Evolutionary conservation across 768 basidiomycete species (phyloP), one percentile per base, ranked within the genome.

Genomic region (Mycena galericulata): DNA sequence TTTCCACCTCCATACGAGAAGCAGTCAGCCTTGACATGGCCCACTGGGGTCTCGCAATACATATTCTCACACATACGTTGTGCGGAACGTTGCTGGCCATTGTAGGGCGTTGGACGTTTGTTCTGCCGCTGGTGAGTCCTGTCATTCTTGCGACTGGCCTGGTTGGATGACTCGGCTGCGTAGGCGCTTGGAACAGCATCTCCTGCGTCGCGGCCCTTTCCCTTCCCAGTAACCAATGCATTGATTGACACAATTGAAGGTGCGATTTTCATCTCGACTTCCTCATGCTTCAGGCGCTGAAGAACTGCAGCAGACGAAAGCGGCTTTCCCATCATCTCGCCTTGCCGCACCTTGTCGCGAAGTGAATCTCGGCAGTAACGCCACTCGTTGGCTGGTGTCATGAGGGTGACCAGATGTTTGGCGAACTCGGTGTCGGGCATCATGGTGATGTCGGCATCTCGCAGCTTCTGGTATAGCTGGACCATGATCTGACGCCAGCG

Each of bases 1-100:
- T 77, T 79, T 12, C 78, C 77, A 17, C 78, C 76, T 1, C 72
- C 70, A 20, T 74, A 72, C 1, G 60, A 62, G 72, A 74, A 79
- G 54, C 78, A 79, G 29, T 77, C 65, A 2, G 50, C 67, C 30
- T 61, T 61, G 5, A 49, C 12, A 40, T 78, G 78, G 3, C 78
- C 73, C 9, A 62, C 4, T 0, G 70, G 70, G 0, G 38, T 51
- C 8, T 64, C 56, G 53, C 78, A 79, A 46, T 74, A 76, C 6
- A 20, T 5, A 47, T 72, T 72, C 1, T 72, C 67, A 40, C 71
- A 72, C 29, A 1, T 29, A 4, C 36, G 50, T 9, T 29, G 30
- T 10, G 45, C 15, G 3, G 32, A 30, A n/a, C 34, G 45, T 27
- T 34, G 64, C 15, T 66, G 54, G 9, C 12, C 12, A 24, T 59